Evolutionary conservation across 2,329 filamentous ascomycete genomes (phyloP).

Genomic region (Phoma sp.): DNA sequence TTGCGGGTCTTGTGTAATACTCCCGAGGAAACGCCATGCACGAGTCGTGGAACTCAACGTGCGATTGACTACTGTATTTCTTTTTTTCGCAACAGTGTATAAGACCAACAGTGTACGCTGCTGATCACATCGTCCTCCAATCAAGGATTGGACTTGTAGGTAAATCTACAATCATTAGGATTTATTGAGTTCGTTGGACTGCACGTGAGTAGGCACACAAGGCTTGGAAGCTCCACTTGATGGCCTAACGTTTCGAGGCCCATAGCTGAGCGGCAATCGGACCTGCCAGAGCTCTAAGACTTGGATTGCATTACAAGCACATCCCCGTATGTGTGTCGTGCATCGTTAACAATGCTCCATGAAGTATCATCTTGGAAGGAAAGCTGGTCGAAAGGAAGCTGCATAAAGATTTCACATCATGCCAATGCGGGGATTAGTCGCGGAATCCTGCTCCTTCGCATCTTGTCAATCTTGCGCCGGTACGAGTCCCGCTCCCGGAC

Average conservation of each 20-base stretch:
- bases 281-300: not conserved
- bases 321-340: slow-evolving; percentile 10
- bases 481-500: not conserved
- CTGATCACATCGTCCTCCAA: too few species aligned
- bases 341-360: not conserved
- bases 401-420: not conserved
- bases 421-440: too few species aligned
- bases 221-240: slow-evolving; percentile 5
- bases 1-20: slow-evolving; percentile 10
- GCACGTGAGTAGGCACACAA: not conserved
- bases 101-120: not conserved
- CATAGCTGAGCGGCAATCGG: not conserved
- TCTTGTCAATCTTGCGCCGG: not conserved
- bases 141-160: too few species aligned
- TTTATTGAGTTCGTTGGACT: not conserved
- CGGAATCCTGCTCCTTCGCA: not conserved
- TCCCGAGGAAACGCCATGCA: slow-evolving; percentile 8
- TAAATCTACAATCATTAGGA: not conserved
- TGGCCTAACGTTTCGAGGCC: slow-evolving; percentile 13
- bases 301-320: slow-evolving; percentile 1
- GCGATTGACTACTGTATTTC: too few species aligned
- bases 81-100: not conserved
- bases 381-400: not conserved
- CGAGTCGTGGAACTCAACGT: not conserved
- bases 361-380: not conserved